These are phyloP conservation scores for Aspergillus cejpii DNA, from an alignment of 2,329 filamentous ascomycete genomes.

Conservation along the genomic window DNA sequence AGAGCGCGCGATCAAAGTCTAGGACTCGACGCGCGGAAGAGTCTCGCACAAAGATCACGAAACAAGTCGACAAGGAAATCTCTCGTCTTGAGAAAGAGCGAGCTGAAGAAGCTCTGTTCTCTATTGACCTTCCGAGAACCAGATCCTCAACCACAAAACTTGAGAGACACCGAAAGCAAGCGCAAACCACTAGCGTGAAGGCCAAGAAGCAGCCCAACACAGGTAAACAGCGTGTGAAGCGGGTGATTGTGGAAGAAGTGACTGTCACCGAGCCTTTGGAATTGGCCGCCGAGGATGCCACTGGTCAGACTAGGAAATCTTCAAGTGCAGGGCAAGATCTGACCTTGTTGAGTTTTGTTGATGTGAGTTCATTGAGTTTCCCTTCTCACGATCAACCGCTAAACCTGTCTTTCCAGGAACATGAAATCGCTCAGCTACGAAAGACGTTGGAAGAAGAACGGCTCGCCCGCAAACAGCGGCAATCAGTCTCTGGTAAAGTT, in stretches of 20 bases:
- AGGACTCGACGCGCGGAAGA: slow-evolving; percentile 24
- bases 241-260: slow-evolving; percentile 32
- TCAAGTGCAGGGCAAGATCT: slow-evolving; percentile 34
- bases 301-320: slow-evolving; percentile 25
- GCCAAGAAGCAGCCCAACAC: slow-evolving; percentile 32
- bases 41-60: slow-evolving; percentile 28
- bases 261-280: slow-evolving; percentile 29
- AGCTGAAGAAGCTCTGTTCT: slow-evolving; percentile 36
- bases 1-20: slow-evolving; percentile 24
- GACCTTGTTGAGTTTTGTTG: slow-evolving; percentile 51
- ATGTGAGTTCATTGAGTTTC: slow-evolving; percentile 30
- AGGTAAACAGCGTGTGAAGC: slow-evolving; percentile 37
- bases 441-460: slow-evolving; percentile 52
- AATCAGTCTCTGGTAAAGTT: slow-evolving; percentile 28
- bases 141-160: slow-evolving; percentile 18
- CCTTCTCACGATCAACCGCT: neutral
- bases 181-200: slow-evolving; percentile 15
- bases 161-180: slow-evolving; percentile 15
- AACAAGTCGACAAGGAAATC: slow-evolving; percentile 34
- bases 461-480: slow-evolving; percentile 38
- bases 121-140: slow-evolving; percentile 27
- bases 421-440: slow-evolving; percentile 49
- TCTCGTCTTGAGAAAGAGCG: slow-evolving; percentile 33
- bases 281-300: slow-evolving; percentile 17
- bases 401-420: slow-evolving; percentile 22